Evolutionary conservation across 345 rosid species (phyloP).

Genomic region (Ricinus communis): DNA sequence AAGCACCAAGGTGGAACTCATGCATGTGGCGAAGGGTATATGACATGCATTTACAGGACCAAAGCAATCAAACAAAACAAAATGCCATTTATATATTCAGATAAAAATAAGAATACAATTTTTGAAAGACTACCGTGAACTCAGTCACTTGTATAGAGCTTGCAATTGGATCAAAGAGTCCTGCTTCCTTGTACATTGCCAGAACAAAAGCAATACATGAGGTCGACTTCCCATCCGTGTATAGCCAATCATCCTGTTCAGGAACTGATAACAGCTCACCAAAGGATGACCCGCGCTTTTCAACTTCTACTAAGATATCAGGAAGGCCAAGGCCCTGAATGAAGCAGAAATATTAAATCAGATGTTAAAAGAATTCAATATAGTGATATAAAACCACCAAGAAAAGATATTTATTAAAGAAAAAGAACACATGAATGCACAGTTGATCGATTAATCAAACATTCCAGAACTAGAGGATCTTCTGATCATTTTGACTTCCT

Average conservation of each 20-base stretch:
- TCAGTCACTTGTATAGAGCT: constrained; percentile 84
- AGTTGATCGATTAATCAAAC: background rate
- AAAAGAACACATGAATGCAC: background rate
- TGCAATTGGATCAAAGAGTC: constrained; percentile 72
- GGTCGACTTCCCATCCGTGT: constrained; percentile 88
- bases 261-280: constrained; percentile 85
- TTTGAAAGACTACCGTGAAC: constrained; percentile 65
- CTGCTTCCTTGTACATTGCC: constrained; percentile 93
- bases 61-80: background rate
- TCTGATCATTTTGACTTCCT: background rate
- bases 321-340: constrained; percentile 81
- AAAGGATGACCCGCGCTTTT: constrained; percentile 83
- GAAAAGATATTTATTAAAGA: background rate
- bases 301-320: constrained; percentile 75
- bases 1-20: background rate
- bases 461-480: background rate
- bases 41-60: background rate
- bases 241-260: constrained; percentile 94
- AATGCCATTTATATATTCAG: background rate
- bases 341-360: constrained; percentile 11
- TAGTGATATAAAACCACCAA: constrained; percentile 6
- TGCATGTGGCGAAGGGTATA: background rate
- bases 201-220: constrained; percentile 92
- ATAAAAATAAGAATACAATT: background rate
- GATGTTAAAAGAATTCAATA: background rate